These are phyloP conservation scores for Myriosclerotinia scirpicola DNA, from an alignment of 2,329 filamentous ascomycete genomes.

Conservation along the genomic window DNA sequence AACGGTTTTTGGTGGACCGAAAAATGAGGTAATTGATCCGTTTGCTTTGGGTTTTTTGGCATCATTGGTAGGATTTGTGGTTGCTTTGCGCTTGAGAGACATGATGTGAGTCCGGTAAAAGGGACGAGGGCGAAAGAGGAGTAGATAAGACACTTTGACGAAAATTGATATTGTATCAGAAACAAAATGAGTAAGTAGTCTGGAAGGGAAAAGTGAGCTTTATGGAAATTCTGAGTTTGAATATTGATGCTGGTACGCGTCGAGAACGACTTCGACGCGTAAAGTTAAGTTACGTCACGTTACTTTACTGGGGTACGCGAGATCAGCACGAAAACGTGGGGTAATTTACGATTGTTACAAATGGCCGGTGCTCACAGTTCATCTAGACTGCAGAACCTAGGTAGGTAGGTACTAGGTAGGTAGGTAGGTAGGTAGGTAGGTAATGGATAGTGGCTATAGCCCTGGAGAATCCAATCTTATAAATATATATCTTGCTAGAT, in stretches of 20 bases:
- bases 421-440: not conserved
- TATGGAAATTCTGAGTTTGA: not conserved
- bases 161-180: not conserved
- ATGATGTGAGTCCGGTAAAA: constrained; percentile 29
- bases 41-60: constrained; percentile 73
- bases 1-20: constrained; percentile 57
- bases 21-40: constrained; percentile 86
- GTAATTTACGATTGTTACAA: too few relatives aligned
- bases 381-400: too few relatives aligned
- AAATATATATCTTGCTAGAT: not conserved
- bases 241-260: not conserved
- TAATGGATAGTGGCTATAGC: not conserved
- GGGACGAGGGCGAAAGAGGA: constrained; percentile 24
- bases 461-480: too few relatives aligned
- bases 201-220: constrained; percentile 2
- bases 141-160: constrained; percentile 32
- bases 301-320: constrained; percentile 18
- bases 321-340: not conserved
- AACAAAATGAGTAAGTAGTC: constrained; percentile 5
- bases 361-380: too few relatives aligned
- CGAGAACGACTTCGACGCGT: not conserved
- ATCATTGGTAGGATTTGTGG: constrained; percentile 49
- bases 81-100: constrained; percentile 66
- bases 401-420: too few relatives aligned
- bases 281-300: too few relatives aligned